Conservation (phyloP, 176 grass and related monocot genomes). For the Lolium rigidum region DNA sequence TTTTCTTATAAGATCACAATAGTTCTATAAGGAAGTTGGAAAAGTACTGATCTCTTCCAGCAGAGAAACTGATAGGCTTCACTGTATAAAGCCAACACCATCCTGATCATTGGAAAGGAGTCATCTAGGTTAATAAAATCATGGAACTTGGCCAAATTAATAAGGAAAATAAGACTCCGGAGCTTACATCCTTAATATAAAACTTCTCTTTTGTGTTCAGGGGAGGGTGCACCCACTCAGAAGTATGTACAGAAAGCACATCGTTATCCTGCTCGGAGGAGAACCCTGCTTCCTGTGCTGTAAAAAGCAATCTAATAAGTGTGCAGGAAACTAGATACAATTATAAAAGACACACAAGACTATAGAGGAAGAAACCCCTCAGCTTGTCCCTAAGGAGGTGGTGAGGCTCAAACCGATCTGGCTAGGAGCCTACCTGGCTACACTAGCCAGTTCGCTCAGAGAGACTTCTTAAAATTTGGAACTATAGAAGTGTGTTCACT, state of each 20-base stretch:
- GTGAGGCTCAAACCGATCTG: background rate
- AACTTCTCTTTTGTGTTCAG: slow-evolving; percentile 78
- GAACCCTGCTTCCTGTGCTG: slow-evolving; percentile 52
- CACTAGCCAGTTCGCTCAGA: background rate
- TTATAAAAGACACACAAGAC: background rate
- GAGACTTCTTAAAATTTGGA: background rate
- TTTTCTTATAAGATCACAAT: slow-evolving; percentile 17
- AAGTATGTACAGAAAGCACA: slow-evolving; percentile 46
- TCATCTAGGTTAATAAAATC: slow-evolving; percentile 37
- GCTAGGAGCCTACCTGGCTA: background rate
- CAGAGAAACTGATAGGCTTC: slow-evolving; percentile 25
- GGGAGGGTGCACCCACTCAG: slow-evolving; percentile 77
- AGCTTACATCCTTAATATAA: slow-evolving; percentile 68
- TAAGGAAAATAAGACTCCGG: slow-evolving; percentile 1
- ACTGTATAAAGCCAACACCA: slow-evolving; percentile 53
- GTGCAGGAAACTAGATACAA: background rate
- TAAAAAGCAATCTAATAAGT: slow-evolving; percentile 30
- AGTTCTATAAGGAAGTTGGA: slow-evolving; percentile 36
- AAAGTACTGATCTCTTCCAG: slow-evolving; percentile 28
- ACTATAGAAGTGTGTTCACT: slow-evolving; percentile 32
- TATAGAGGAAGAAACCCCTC: background rate
- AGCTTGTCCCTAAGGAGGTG: slow-evolving; percentile 4
- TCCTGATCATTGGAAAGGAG: slow-evolving; percentile 50
- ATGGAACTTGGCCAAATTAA: slow-evolving; percentile 23
- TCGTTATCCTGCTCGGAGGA: slow-evolving; percentile 35